Conservation (phyloP, 208 protist species). For the Vickermania ingenoplastis region DNA sequence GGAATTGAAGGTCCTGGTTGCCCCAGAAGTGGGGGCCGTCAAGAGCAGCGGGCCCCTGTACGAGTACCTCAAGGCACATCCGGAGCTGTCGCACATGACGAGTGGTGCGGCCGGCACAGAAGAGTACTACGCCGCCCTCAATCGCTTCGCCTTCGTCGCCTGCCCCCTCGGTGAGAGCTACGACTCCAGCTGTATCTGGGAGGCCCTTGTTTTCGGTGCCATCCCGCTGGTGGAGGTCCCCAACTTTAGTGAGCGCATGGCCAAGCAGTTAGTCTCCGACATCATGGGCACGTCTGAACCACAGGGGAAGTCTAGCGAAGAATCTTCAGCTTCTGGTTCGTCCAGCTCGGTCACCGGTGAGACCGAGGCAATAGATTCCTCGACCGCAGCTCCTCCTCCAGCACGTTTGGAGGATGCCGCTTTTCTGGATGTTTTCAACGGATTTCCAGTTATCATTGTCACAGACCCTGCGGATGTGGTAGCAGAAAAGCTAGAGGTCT, state of each 20-base stretch:
- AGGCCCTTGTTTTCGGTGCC: not conserved
- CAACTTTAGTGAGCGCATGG: not conserved
- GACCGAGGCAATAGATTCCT: too few species aligned
- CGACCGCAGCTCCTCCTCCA: too few species aligned
- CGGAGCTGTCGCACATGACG: not conserved
- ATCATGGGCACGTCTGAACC: too few species aligned
- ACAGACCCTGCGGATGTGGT: not conserved
- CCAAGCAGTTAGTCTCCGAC: too few species aligned
- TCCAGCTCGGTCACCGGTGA: too few species aligned
- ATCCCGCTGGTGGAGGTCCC: not conserved
- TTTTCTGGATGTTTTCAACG: not conserved
- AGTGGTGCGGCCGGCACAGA: not conserved
- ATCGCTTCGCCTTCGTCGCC: not conserved
- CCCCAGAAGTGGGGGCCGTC: not conserved
- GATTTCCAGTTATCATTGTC: not conserved
- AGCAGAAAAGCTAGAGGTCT: not conserved
- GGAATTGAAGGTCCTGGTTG: not conserved
- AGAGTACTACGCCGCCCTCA: not conserved
- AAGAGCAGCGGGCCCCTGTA: not conserved
- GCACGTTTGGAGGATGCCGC: too few species aligned
- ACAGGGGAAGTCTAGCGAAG: too few species aligned
- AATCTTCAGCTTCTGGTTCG: too few species aligned
- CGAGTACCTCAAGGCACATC: not conserved
- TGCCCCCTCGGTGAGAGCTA: not conserved
- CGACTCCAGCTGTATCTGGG: conserved; percentile 1